Evolutionary conservation across 2,329 filamentous ascomycete genomes (phyloP).

Genomic region (Raffaelea deltoideospora): DNA sequence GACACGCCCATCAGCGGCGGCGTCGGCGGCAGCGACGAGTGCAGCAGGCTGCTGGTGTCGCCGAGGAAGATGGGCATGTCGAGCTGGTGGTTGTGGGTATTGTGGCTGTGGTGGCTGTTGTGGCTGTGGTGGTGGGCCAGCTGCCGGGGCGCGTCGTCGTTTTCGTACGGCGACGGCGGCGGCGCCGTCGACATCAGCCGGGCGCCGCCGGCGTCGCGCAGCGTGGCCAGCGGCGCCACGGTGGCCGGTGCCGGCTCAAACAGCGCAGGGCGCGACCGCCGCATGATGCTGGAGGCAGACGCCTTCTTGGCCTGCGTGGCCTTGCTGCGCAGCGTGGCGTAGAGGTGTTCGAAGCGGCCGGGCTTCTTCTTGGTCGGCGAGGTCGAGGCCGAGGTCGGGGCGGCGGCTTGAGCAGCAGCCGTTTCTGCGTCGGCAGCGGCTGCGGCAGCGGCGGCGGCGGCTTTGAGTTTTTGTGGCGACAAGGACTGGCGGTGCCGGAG

Average conservation of each 20-base stretch:
- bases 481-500: too few species aligned
- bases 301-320: too few species aligned
- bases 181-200: conserved; percentile 1
- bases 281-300: too few species aligned
- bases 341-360: conserved; percentile 15
- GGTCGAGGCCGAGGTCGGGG: neutral
- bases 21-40: conserved; percentile 4
- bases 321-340: conserved; percentile 16
- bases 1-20: conserved; percentile 5
- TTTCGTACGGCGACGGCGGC: conserved; percentile 7
- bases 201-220: conserved; percentile 1
- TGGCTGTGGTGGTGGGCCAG: neutral
- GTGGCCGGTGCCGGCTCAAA: conserved; percentile 6
- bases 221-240: conserved; percentile 8
- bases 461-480: too few species aligned
- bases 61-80: neutral
- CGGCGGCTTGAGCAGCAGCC: conserved; percentile 6
- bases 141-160: neutral
- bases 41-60: neutral
- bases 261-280: conserved; percentile 6
- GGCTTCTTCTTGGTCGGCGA: conserved; percentile 13
- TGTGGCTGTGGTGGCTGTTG: neutral
- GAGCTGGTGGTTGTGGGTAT: neutral
- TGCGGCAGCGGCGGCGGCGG: conserved; percentile 1
- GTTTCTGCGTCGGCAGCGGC: neutral